These are phyloP conservation scores for Colletotrichum cuscutae DNA, from an alignment of 2,329 filamentous ascomycete genomes.

Conservation along the genomic window DNA sequence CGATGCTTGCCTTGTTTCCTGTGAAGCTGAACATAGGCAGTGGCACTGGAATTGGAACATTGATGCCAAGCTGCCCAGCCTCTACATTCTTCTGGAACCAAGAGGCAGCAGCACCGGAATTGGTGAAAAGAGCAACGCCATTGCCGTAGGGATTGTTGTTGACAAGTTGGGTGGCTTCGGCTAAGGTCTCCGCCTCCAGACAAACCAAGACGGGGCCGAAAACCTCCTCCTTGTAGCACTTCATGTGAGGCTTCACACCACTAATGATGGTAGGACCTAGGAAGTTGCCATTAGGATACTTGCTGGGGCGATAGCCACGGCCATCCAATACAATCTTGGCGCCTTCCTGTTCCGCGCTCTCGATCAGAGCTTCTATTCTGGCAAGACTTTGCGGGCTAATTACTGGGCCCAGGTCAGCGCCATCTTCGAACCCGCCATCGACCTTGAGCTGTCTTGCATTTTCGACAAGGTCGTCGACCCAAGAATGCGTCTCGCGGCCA, in stretches of 20 bases:
- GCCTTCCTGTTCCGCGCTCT: not conserved
- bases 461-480: not conserved
- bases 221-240: slow-evolving; percentile 48
- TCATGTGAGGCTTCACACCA: slow-evolving; percentile 46
- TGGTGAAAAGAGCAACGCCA: slow-evolving; percentile 48
- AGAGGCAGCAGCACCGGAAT: slow-evolving; percentile 42
- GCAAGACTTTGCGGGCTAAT: not conserved
- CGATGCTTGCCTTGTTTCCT: slow-evolving; percentile 67
- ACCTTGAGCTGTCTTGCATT: not conserved
- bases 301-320: not conserved
- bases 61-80: slow-evolving; percentile 41
- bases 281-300: slow-evolving; percentile 4
- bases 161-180: slow-evolving; percentile 33
- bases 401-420: slow-evolving; percentile 62
- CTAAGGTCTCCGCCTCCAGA: slow-evolving; percentile 37
- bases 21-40: slow-evolving; percentile 43
- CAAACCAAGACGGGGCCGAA: slow-evolving; percentile 48
- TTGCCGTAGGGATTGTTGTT: slow-evolving; percentile 47
- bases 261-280: slow-evolving; percentile 47
- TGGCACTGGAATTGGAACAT: slow-evolving; percentile 41
- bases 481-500: not conserved
- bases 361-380: not conserved
- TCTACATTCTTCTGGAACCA: slow-evolving; percentile 45
- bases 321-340: not conserved
- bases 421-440: not conserved